Conservation (phyloP, 2,329 filamentous ascomycete genomes). For the Fusarium luffae region DNA sequence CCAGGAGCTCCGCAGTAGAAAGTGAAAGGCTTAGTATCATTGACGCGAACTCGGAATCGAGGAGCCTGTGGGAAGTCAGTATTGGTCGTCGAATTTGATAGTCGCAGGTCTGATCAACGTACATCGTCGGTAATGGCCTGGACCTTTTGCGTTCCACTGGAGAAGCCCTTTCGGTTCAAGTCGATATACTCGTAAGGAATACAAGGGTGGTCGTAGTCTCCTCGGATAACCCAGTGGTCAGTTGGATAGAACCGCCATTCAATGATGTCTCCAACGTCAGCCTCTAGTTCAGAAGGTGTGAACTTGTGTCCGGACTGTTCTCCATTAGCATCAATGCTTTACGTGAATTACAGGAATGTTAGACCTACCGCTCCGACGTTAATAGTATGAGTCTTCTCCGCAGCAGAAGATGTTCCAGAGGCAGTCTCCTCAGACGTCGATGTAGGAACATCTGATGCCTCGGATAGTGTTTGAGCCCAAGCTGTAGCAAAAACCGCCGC, state of each 20-base stretch:
- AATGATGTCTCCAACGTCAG: slow-evolving; percentile 60
- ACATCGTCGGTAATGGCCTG: slow-evolving; percentile 60
- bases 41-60: slow-evolving; percentile 59
- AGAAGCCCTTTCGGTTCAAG: slow-evolving; percentile 63
- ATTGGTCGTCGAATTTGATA: slow-evolving; percentile 7
- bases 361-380: slow-evolving; percentile 43
- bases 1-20: slow-evolving; percentile 76
- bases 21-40: slow-evolving; percentile 72
- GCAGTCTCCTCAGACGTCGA: slow-evolving; percentile 28
- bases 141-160: slow-evolving; percentile 61
- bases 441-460: slow-evolving; percentile 22
- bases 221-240: slow-evolving; percentile 72
- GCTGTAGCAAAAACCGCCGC: slow-evolving; percentile 20
- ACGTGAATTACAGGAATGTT: background rate
- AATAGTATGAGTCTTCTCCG: slow-evolving; percentile 40
- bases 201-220: slow-evolving; percentile 69
- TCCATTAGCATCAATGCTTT: slow-evolving; percentile 6
- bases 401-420: slow-evolving; percentile 33
- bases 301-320: slow-evolving; percentile 48
- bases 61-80: slow-evolving; percentile 50
- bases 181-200: slow-evolving; percentile 68
- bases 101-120: slow-evolving; percentile 32
- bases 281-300: slow-evolving; percentile 46
- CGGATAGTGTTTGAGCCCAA: slow-evolving; percentile 35
- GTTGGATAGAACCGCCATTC: slow-evolving; percentile 71